Percentiles rank a stretch among this genome's conserved stretches.
Conservation (phyloP, 768 basidiomycete species). For the Pseudohyphozyma bogoriensis region DNA sequence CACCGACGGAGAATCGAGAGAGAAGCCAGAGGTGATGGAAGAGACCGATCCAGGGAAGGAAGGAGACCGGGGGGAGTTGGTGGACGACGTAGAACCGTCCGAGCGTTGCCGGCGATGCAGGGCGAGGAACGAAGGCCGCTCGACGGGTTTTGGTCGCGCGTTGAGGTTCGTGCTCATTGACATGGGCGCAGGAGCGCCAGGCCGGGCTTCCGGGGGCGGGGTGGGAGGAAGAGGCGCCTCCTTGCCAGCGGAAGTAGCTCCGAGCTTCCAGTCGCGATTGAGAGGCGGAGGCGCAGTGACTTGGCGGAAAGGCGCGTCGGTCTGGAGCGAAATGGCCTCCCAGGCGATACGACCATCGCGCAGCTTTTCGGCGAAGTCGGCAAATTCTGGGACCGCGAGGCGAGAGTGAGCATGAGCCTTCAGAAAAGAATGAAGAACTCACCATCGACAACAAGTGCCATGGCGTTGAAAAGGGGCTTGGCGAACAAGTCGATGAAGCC, state of each 20-base stretch:
- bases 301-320: constrained; percentile 16
- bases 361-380: constrained; percentile 57
- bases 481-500: constrained; percentile 78
- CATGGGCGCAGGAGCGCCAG: neutral
- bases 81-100: constrained; percentile 7
- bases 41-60: constrained; percentile 22
- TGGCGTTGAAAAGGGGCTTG: constrained; percentile 69
- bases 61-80: constrained; percentile 19
- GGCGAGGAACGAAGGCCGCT: constrained; percentile 2
- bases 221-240: neutral
- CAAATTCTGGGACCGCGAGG: constrained; percentile 52
- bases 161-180: neutral
- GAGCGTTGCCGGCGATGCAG: constrained; percentile 9
- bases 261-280: too few relatives aligned
- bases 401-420: neutral
- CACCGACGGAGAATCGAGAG: constrained; percentile 11
- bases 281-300: neutral
- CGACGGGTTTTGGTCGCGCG: constrained; percentile 12
- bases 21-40: constrained; percentile 4
- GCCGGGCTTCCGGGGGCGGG: neutral
- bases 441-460: constrained; percentile 65
- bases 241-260: too few relatives aligned
- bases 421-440: constrained; percentile 31
- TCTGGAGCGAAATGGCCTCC: constrained; percentile 42
- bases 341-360: constrained; percentile 59